Evolutionary conservation across 2,329 filamentous ascomycete species (phyloP), one percentile per base, ranked within the genome.

Genomic region (Fusarium musae): DNA sequence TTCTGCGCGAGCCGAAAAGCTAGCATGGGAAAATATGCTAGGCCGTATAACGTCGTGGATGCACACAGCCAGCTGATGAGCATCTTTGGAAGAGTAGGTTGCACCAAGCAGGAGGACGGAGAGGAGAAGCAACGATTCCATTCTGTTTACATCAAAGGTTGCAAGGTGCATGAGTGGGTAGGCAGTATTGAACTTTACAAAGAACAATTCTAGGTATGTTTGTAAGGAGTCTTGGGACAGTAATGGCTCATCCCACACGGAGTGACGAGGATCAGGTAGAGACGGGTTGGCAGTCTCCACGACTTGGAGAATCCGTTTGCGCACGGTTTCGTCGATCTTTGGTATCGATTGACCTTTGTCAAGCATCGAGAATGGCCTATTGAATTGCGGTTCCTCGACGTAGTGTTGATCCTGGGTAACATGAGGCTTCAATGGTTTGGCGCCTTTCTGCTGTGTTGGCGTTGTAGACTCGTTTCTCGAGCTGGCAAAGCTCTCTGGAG

Each of bases 1-100:
- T 28, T 88, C 85, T 1, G 90, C 89, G n/a, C 86, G 85, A 0
- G 89, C 83, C 2, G 84, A 89, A 76, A 91, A 92, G 19, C 58
- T 60, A 19, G 58, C 58, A n/a, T 60, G 58, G 6, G 58, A 53
- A 17, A 60, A 60, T 5, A 60, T 60, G 28, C 58, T 60, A 3
- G 58, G 58, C 9, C 58, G 28, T 21, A 60, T 60, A 4, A 60
- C 58, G 6, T 60, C 58, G 28, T 60, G 58, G n/a, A 60, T 60
- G 17, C 58, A 60, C 17, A 60, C 58, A 26, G 58, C 58, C 6
- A 60, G 28, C 26, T 60, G 58, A 40, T 60, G 58, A 6, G 58
- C 36, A 17, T 60, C 46, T 13, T 60, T 60, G 28, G 46, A 26
- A 7, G 58, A 60, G 28, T 60, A 60, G 4, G 58, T 60, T 13